phyloP scores from a whole-genome alignment of 108 stramenopile species.

The Nitzschia sp. region DNA sequence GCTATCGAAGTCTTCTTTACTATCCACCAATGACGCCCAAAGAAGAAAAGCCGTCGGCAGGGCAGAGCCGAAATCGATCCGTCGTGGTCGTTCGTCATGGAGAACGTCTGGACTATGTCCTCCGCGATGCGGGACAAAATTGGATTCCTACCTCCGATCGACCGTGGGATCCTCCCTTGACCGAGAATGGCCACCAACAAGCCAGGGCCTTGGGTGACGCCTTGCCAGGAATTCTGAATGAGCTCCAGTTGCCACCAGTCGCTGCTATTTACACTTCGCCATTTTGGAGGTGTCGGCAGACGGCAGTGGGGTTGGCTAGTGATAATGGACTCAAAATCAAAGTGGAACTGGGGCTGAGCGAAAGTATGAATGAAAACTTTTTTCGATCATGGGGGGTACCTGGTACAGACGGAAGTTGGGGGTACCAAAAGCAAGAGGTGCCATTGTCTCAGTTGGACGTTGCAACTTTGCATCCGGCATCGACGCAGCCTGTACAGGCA shows the following conservation, averaged over 20 bases:
- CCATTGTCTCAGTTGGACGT: conserved; percentile 10
- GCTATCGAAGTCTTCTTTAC: no score
- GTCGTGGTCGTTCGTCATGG: conserved; percentile 61
- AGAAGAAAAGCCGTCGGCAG: not conserved
- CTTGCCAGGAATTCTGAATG: conserved; percentile 20
- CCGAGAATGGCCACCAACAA: conserved; percentile 33
- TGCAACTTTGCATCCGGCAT: conserved; percentile 25
- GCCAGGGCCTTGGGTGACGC: conserved; percentile 33
- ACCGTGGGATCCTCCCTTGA: conserved; percentile 62
- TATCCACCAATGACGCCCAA: conserved; percentile 1
- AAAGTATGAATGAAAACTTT: conserved; percentile 58
- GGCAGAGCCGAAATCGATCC: not conserved
- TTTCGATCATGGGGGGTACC: conserved; percentile 52
- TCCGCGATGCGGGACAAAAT: conserved; percentile 42
- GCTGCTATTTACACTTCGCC: conserved; percentile 47
- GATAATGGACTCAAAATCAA: conserved; percentile 16
- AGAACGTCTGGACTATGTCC: conserved; percentile 50
- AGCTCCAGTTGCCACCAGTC: conserved; percentile 33
- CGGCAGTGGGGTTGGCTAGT: conserved; percentile 30
- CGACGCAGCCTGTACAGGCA: conserved; percentile 17
- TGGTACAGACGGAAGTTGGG: conserved; percentile 56
- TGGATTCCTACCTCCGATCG: conserved; percentile 40
- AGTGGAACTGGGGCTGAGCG: conserved; percentile 45
- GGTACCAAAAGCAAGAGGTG: conserved; percentile 28
- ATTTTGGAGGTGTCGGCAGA: conserved; percentile 49